These are phyloP conservation scores for Suhomyces terraborum DNA, from an alignment of 1,139 yeast species.

Conservation along the genomic window DNA sequence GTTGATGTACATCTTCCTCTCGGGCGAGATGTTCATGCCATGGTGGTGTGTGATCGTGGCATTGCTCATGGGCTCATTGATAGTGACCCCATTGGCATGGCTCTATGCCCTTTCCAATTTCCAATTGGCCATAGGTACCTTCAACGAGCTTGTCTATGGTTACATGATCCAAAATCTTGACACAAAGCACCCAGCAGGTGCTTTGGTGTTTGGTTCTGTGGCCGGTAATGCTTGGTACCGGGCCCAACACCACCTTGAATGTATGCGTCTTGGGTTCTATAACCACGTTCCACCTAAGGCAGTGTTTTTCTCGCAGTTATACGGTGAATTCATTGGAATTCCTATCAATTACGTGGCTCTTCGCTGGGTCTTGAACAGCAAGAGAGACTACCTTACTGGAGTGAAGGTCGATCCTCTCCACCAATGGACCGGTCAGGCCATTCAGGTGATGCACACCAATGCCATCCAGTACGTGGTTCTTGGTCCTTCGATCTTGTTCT, in stretches of 20 bases:
- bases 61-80: conserved; percentile 42
- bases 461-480: conserved; percentile 53
- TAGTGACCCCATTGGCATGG: conserved; percentile 53
- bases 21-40: conserved; percentile 49
- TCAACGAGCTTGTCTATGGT: conserved; percentile 52
- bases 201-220: conserved; percentile 50
- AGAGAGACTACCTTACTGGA: conserved; percentile 43
- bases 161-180: conserved; percentile 38
- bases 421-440: conserved; percentile 55
- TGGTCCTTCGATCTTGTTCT: conserved; percentile 48
- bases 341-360: conserved; percentile 51
- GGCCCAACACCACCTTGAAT: conserved; percentile 51
- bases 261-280: conserved; percentile 51
- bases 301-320: conserved; percentile 50
- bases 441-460: conserved; percentile 45
- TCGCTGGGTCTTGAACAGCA: conserved; percentile 46
- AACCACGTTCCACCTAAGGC: conserved; percentile 49
- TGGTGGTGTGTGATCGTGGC: conserved; percentile 53
- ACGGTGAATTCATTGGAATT: conserved; percentile 53
- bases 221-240: conserved; percentile 59
- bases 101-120: conserved; percentile 53
- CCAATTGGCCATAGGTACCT: conserved; percentile 53
- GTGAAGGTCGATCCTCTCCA: conserved; percentile 43
- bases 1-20: conserved; percentile 34
- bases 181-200: conserved; percentile 48